These are phyloP conservation scores for Barnettozyma californica DNA, from an alignment of 805 yeast genomes.

Conservation along the genomic window DNA sequence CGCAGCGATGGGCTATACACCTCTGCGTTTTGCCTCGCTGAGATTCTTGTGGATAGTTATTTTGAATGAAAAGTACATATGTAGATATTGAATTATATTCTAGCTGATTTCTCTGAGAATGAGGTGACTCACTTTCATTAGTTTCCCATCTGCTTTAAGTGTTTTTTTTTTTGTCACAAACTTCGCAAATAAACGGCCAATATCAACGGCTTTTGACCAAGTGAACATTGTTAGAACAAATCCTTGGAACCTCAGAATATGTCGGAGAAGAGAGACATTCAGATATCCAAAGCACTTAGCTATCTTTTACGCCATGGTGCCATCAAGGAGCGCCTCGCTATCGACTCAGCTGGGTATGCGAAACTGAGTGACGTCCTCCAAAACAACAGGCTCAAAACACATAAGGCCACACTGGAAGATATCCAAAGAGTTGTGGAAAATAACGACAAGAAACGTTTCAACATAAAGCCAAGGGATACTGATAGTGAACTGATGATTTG, in stretches of 20 bases:
- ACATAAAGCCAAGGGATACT: constrained; percentile 29
- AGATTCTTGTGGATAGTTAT: background rate
- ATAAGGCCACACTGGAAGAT: constrained; percentile 51
- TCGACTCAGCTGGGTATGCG: constrained; percentile 67
- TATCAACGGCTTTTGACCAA: too few relatives aligned
- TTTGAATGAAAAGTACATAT: background rate
- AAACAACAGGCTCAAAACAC: constrained; percentile 54
- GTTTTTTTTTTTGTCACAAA: background rate
- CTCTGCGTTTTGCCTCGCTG: background rate
- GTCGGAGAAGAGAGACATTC: constrained; percentile 37
- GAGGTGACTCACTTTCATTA: background rate
- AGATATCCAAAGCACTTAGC: constrained; percentile 69
- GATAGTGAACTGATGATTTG: constrained; percentile 43
- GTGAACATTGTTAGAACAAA: too few relatives aligned
- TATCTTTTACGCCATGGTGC: constrained; percentile 88
- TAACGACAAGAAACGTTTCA: constrained; percentile 71
- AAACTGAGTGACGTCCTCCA: constrained; percentile 45
- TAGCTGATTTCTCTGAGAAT: background rate
- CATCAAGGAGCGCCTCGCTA: constrained; percentile 51
- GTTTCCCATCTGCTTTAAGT: background rate
- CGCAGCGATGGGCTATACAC: background rate
- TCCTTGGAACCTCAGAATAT: constrained; percentile 4
- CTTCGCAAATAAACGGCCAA: too few relatives aligned
- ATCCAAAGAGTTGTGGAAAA: constrained; percentile 52
- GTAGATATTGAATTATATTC: background rate